Conservation (phyloP, 2,329 filamentous ascomycete species). For the Fusarium mangiferae region DNA sequence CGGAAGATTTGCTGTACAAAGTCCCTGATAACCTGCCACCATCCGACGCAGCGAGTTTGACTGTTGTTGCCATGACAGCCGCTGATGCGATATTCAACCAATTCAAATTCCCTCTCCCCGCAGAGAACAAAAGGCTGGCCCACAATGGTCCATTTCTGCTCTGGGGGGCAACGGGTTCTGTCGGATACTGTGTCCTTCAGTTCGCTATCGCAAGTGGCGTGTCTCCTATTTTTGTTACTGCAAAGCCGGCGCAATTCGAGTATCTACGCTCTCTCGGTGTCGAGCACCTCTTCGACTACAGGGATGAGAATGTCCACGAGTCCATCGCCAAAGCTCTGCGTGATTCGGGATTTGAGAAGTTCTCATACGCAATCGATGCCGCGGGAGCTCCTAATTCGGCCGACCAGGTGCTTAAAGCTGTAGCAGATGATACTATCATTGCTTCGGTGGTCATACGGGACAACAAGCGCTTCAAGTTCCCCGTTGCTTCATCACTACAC, state of each 20-base stretch:
- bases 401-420: rapidly evolving
- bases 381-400: background rate
- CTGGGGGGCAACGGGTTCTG: background rate
- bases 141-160: rapidly evolving
- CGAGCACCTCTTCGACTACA: background rate
- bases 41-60: background rate
- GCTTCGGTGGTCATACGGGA: background rate
- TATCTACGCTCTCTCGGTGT: background rate
- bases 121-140: rapidly evolving
- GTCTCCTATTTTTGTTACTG: background rate
- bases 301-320: background rate
- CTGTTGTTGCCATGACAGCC: background rate
- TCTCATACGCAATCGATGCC: background rate
- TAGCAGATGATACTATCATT: rapidly evolving
- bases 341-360: background rate
- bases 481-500: background rate
- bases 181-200: background rate
- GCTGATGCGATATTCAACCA: background rate
- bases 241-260: background rate
- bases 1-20: background rate
- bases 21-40: background rate
- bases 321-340: background rate
- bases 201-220: background rate
- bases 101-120: background rate
- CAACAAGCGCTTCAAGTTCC: background rate